A percentile compares a stretch with the other conserved stretches of the same genome.
Conservation (phyloP, 2,329 filamentous ascomycete genomes). For the Grosmannia serpens region DNA sequence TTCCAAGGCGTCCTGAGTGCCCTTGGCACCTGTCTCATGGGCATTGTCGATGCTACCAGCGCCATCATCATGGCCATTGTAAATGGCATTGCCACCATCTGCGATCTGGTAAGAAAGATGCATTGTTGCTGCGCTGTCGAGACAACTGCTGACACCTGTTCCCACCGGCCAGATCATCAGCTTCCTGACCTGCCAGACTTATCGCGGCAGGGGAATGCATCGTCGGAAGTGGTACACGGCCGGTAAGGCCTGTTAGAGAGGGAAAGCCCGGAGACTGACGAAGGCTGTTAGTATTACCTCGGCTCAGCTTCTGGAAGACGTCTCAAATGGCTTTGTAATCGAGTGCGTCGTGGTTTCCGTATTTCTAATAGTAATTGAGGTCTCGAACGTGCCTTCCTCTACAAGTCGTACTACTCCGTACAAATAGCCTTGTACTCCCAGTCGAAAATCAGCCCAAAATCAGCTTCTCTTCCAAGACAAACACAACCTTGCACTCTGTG, state of each 20-base stretch:
- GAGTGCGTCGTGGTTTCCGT: too few relatives aligned
- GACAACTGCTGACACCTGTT: neutral
- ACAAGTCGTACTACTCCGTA: too few relatives aligned
- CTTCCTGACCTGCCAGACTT: slow-evolving; percentile 48
- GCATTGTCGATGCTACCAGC: slow-evolving; percentile 56
- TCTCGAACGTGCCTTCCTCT: too few relatives aligned
- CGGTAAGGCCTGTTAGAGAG: neutral
- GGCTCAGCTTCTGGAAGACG: too few relatives aligned
- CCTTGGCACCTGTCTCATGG: slow-evolving; percentile 56
- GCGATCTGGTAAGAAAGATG: slow-evolving; percentile 33
- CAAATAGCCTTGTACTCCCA: too few relatives aligned
- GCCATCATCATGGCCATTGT: slow-evolving; percentile 55
- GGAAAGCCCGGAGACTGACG: too few relatives aligned
- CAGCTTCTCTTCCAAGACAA: too few relatives aligned
- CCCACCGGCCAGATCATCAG: slow-evolving; percentile 36
- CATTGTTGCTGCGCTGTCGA: neutral
- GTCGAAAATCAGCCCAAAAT: too few relatives aligned
- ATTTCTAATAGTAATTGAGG: too few relatives aligned
- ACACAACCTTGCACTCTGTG: too few relatives aligned
- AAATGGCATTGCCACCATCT: slow-evolving; percentile 51
- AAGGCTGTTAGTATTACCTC: too few relatives aligned
- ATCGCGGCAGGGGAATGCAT: slow-evolving; percentile 14
- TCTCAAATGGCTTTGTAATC: too few relatives aligned
- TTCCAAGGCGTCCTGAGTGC: slow-evolving; percentile 48
- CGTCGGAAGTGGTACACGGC: neutral